Evolutionary conservation across 805 yeast genomes (phyloP), one percentile per base, ranked within the genome.

Genomic region (Wickerhamiella qilinensis): DNA sequence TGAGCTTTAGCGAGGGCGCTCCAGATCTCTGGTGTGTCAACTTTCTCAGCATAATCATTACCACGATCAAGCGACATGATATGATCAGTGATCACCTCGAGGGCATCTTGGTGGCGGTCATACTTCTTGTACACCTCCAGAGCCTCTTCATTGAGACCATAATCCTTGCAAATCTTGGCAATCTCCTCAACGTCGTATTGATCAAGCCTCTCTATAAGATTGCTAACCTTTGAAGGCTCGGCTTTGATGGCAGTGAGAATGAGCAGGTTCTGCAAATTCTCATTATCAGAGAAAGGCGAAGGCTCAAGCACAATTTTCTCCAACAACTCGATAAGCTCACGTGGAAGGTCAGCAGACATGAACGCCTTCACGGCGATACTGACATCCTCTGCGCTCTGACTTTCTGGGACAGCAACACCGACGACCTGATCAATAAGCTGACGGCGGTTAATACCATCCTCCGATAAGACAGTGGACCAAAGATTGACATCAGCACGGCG

Each of bases 281-380:
- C 80, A 58, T 91, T 91, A 50, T 88, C 97, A 51, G 75, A 84
- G 67, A 91, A 91, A 49, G 96, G 93, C 51, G 97, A 86, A 39
- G 97, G 95, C 63, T 91, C 98, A 51, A 91, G 67, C 46, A 93
- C 85, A 55, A 91, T 88, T 68, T 91, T 91, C 62, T 91, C 98
- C 52, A 91, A 69, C 47, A 91, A 71, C 64, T 88, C 97, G 57
- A 91, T 83, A 58, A 91, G 73, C 63, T 91, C 98, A 45, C 74
- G 71, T 36, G 95, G 94, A 56, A 91, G 68, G 46, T 86, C 93
- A 45, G 85, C 91, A 47, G 81, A 83, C 97, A 91, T 86, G 58
- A 91, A 86, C 72, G 98, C 64, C 71, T 91, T 53, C 97, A 91
- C 73, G 75, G 98, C 54, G 85, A 88, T 58, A 76, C 95, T 64